Evolutionary conservation across 2,329 filamentous ascomycete species (phyloP).

Genomic region (Gaeumannomyces tritici): DNA sequence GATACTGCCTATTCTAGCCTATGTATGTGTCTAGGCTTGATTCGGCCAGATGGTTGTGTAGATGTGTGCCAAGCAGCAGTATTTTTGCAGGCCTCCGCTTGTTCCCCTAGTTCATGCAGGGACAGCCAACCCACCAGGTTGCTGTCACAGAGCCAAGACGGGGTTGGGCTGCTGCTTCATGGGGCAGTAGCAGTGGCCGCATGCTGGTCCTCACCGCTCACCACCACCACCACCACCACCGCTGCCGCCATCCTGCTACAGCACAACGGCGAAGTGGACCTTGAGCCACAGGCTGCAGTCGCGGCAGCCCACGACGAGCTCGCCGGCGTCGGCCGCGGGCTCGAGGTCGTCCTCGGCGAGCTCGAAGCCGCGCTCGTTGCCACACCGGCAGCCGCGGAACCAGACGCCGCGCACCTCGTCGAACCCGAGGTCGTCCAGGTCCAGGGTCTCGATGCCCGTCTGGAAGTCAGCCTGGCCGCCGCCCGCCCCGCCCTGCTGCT

Average conservation of each 20-base stretch:
- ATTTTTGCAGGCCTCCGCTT: no score
- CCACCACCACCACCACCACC: no score
- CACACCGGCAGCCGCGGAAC: constrained; percentile 53
- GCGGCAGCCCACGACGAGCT: constrained; percentile 53
- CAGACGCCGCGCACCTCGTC: constrained; percentile 38
- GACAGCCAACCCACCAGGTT: no score
- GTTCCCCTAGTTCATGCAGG: no score
- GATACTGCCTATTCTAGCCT: no score
- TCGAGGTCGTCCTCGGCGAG: constrained; percentile 51
- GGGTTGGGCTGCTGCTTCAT: neutral
- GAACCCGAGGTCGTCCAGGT: constrained; percentile 53
- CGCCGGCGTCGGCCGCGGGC: constrained; percentile 41
- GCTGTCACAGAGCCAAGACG: neutral
- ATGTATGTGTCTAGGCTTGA: no score
- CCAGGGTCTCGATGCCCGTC: constrained; percentile 53
- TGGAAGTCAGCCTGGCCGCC: constrained; percentile 24
- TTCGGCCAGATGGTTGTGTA: no score
- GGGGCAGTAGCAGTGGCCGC: no score
- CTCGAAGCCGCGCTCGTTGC: constrained; percentile 50
- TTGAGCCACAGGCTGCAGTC: constrained; percentile 60
- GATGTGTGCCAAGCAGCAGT: no score
- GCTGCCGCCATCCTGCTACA: constrained; percentile 19
- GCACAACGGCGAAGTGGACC: constrained; percentile 52
- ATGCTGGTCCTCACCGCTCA: constrained; percentile 4
- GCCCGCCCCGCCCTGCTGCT: no score